phyloP scores from a whole-genome alignment of 2,329 filamentous ascomycete species.

The Sclerotinia sclerotiorum region DNA sequence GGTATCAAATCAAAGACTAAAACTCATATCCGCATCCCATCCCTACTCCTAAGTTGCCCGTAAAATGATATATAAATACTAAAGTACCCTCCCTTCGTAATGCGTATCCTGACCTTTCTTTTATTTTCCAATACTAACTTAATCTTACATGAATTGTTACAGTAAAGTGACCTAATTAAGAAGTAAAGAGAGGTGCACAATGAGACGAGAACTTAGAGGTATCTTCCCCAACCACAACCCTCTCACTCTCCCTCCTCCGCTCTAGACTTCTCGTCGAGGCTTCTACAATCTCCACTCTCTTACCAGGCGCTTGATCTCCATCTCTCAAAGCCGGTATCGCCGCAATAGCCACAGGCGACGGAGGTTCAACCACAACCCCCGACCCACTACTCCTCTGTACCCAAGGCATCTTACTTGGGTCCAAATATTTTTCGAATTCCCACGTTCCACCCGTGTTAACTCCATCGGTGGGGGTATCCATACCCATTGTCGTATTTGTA shows the following conservation, averaged over 20 bases:
- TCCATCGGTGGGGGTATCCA: constrained; percentile 16
- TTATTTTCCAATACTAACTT: background rate
- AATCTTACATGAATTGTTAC: background rate
- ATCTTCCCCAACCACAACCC: background rate
- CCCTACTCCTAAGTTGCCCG: background rate
- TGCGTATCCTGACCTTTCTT: background rate
- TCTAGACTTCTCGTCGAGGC: background rate
- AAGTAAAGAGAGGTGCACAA: background rate
- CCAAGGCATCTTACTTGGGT: background rate
- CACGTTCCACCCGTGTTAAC: constrained; percentile 9
- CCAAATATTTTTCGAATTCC: constrained; percentile 20
- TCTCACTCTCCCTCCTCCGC: constrained; percentile 11
- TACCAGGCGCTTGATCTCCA: background rate
- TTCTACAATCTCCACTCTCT: constrained; percentile 7
- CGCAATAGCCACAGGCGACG: background rate
- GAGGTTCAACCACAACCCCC: background rate
- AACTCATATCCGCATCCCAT: background rate
- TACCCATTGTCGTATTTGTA: background rate
- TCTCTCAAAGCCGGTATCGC: background rate
- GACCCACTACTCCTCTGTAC: background rate
- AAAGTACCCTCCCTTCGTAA: background rate
- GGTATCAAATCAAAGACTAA: background rate
- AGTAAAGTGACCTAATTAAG: background rate
- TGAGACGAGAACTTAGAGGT: background rate
- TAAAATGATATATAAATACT: background rate